Base-by-base conservation (phyloP, 2,329 filamentous ascomycete species). In the Pseudogymnoascus sp. region DNA sequence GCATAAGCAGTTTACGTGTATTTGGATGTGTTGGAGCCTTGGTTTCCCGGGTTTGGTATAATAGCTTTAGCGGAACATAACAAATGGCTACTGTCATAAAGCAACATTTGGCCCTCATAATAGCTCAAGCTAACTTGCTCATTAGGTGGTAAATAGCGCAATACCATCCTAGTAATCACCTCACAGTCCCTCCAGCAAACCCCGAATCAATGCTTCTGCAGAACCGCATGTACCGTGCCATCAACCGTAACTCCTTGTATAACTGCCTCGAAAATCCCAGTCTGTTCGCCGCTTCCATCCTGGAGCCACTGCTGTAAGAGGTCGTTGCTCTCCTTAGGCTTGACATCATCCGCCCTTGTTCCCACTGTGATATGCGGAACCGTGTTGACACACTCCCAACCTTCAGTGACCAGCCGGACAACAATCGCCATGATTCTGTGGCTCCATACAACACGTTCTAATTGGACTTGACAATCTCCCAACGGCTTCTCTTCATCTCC, bases 241-340 rank as follows among this genome's bases (percentile, higher is more conserved):
- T 68, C 61, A 40, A 75, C 38, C 28, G 70, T 65, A 18, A 64
- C 62, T 5, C 68, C 71, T 16, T 67, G 66, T 60, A 74, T 69
- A 28, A 66, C 66, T 43, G 71, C 43, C 49, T 74, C 72, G 3
- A 67, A 67, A 67, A 74, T 74, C 4, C 70, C 69, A 16, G 67
- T 70, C 11, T 66, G 65, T 64, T 71, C 70, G 31, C 70, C 70
- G 63, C 68, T 79, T 0, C 85, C 85, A 60, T 77, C 75, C 66
- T 88, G 80, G 65, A 95, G 72, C 93, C 93, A 97, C 65, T 80
- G 80, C 66, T 81, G 81, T 64, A 99, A 75, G 71, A 99, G 69
- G 64, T 91, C 87, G 72, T 99, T 99, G 77, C 93, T 96, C 79
- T 99, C 93, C 76, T 90, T 93, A 0, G 95, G 93, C 78, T 97